Conservation (phyloP, 2,329 filamentous ascomycete genomes). For the Fusarium dlaminii region DNA sequence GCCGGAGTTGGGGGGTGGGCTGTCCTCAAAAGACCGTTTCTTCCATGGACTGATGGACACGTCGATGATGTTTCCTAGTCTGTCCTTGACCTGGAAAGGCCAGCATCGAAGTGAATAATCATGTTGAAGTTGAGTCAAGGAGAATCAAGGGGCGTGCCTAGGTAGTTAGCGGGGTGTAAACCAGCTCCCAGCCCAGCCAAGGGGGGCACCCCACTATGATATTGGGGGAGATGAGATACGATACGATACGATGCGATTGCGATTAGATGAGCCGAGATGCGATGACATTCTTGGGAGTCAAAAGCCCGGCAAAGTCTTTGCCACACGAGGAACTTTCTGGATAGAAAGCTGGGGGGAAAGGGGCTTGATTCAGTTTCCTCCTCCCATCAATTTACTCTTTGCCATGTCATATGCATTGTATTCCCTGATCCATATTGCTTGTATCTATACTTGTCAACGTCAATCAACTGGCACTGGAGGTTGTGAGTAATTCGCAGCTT, state of each 20-base stretch:
- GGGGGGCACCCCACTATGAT: constrained; percentile 27
- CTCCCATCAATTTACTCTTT: not conserved
- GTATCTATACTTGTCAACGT: not conserved
- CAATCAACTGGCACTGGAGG: constrained; percentile 9
- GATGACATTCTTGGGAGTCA: not conserved
- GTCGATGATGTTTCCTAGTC: not conserved
- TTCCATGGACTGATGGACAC: not conserved
- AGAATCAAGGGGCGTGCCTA: constrained; percentile 17
- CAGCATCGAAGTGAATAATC: constrained; percentile 5
- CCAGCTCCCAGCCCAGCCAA: constrained; percentile 4
- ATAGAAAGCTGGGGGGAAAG: not conserved
- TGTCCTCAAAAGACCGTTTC: not conserved
- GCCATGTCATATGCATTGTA: not conserved
- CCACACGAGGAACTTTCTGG: not conserved
- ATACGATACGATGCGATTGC: constrained; percentile 37
- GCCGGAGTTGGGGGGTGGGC: not conserved
- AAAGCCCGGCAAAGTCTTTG: not conserved
- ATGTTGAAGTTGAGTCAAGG: not conserved
- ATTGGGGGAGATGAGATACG: constrained; percentile 39
- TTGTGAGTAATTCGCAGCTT: constrained; percentile 19
- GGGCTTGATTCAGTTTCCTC: not conserved
- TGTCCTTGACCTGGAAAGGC: not conserved
- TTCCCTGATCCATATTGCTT: not conserved
- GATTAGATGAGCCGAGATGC: constrained; percentile 27
- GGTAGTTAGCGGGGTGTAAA: constrained; percentile 12